Base-by-base conservation (phyloP, 352 stramenopile species). In the Blastocystis sp. region DNA sequence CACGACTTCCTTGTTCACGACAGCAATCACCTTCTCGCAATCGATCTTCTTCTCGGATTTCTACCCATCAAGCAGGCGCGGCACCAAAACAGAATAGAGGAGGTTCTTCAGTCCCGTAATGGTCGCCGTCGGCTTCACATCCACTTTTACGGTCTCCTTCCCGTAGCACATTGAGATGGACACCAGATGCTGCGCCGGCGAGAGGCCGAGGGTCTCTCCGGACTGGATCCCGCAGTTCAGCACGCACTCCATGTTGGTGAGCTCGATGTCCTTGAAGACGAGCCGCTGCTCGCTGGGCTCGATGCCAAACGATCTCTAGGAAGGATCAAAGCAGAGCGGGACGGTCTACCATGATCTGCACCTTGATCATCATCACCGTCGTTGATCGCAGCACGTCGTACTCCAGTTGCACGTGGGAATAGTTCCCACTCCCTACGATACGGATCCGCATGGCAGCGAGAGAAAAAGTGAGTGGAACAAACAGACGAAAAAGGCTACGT, bases 301-400 rank as follows among this genome's bases (percentile, higher is more conserved):
- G 48, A 81, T 81, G 14, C 52, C 19, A 65, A 81, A 81, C 23
- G 34, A 53, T 41, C 66, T 81, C 71, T 81, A 65, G 10, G 23
- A 34, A 77, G 23, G 60, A 77, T 10, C 5, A 11, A 7, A 28
- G 1, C 21, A 2, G 2, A 9, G 53, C 7, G 28, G 17, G 10
- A 53, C n/a, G 19, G 21, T 21, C 53, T 66, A 81, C 71, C n/a
- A 40, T 81, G 71, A 81, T 81, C 7, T 81, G 17, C 2, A 81
- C 41, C 71, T 81, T 81, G 11, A 81, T 41, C 71, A 81, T 81
- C 71, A 81, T 81, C 14, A 81, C 71, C 10, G 71, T 81, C 11
- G 71, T 81, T 64, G 71, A 65, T 34, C 45, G 71, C 48, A 81
- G 53, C 5, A 53, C 23, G 23, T 81, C 71, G 40, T 81, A 81